These are phyloP conservation scores for Termitomyces sp. DNA, from an alignment of 1,284 basidiomycete genomes.

Conservation along the genomic window DNA sequence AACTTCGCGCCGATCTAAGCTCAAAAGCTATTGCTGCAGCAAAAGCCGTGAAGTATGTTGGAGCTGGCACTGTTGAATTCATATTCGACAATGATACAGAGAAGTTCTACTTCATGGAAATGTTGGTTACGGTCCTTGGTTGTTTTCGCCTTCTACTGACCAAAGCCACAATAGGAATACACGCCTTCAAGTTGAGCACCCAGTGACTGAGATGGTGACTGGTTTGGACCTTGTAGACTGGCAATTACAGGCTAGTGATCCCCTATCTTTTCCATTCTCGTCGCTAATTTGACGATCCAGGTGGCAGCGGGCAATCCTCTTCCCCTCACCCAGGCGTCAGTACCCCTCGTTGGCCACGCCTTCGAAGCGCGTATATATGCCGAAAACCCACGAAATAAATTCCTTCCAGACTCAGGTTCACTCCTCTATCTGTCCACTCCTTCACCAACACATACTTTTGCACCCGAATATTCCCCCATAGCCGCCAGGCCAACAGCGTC, in stretches of 20 bases:
- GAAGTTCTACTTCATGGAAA: conserved; percentile 92
- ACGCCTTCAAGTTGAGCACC: conserved; percentile 90
- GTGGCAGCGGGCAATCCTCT: conserved; percentile 87
- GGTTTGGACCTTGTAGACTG: conserved; percentile 91
- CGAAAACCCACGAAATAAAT: conserved; percentile 90
- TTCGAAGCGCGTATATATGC: conserved; percentile 98
- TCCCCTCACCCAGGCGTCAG: conserved; percentile 69
- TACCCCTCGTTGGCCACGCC: conserved; percentile 86
- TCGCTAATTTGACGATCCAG: conserved; percentile 27
- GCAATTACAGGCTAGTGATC: conserved; percentile 70
- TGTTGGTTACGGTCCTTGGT: conserved; percentile 42
- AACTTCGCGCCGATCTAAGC: conserved; percentile 76
- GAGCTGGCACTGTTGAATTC: conserved; percentile 91
- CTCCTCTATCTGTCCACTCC: conserved; percentile 80
- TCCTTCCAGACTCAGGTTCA: conserved; percentile 86
- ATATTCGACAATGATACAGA: conserved; percentile 87
- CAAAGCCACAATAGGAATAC: conserved; percentile 64
- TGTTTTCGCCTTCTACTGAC: background rate
- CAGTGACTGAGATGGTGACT: conserved; percentile 94
- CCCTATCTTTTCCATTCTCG: background rate
- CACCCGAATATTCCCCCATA: conserved; percentile 37
- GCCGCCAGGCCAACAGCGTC: conserved; percentile 19
- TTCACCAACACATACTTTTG: conserved; percentile 59
- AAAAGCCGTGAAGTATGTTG: conserved; percentile 85
- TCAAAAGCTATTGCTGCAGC: conserved; percentile 89